Evolutionary conservation across 345 rosid species (phyloP).

Genomic region (Litchi chinensis): DNA sequence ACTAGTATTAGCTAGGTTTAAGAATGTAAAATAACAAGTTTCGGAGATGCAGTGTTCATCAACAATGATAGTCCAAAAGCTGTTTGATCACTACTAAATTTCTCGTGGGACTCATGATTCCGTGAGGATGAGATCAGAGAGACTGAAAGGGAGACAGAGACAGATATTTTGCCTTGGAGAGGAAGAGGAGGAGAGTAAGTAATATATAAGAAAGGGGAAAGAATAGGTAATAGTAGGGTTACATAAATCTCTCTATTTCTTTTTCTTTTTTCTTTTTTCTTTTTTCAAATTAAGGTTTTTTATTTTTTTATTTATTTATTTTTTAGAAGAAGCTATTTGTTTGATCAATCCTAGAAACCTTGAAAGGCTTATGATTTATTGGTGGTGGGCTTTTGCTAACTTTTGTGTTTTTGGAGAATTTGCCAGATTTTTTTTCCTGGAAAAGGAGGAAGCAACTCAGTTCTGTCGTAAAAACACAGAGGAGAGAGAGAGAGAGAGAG

Average conservation of each 20-base stretch:
- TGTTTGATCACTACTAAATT: not conserved
- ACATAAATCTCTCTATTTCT: conserved; percentile 8
- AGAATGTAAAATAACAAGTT: not conserved
- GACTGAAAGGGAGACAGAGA: not conserved
- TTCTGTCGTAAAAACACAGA: not conserved
- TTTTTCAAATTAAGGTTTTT: no score
- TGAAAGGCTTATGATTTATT: conserved; percentile 37
- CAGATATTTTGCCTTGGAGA: not conserved
- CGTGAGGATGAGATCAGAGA: not conserved
- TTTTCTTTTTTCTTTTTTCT: conserved; percentile 17
- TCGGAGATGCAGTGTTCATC: conserved; percentile 1
- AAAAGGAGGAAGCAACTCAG: conserved; percentile 31
- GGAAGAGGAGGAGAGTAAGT: not conserved
- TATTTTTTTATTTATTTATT: not conserved
- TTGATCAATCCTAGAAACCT: conserved; percentile 41
- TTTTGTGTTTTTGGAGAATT: conserved; percentile 3
- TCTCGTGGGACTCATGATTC: conserved; percentile 22
- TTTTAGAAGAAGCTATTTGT: not conserved
- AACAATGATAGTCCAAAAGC: conserved; percentile 6
- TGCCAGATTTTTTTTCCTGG: conserved; percentile 21
- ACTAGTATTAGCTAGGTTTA: not conserved
- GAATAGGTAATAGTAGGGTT: conserved; percentile 9
- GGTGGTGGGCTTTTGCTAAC: conserved; percentile 20
- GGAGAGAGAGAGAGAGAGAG: not conserved
- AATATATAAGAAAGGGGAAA: conserved; percentile 19